Conservation (phyloP, 1,284 basidiomycete genomes). For the Cerrena zonata region DNA sequence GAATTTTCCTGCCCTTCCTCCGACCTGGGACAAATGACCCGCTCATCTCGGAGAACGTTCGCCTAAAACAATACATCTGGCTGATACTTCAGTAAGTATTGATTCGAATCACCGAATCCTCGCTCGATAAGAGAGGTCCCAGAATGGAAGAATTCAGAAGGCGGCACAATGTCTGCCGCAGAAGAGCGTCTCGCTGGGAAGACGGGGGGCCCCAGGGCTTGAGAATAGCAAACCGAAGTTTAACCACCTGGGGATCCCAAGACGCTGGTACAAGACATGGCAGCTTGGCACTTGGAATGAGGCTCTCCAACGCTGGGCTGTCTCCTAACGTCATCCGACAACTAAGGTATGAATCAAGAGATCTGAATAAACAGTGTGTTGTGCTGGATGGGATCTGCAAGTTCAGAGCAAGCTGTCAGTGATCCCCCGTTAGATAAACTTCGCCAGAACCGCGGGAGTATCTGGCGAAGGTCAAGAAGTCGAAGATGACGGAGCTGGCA, state of each 20-base stretch:
- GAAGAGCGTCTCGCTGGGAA: background rate
- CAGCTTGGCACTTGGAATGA: background rate
- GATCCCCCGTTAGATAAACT: background rate
- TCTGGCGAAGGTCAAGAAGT: background rate
- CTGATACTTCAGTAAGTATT: no score
- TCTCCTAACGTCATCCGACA: background rate
- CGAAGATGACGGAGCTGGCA: no score
- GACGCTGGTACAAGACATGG: background rate
- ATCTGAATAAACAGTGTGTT: no score
- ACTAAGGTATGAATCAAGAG: no score
- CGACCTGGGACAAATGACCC: no score
- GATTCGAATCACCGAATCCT: no score
- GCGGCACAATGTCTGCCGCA: background rate
- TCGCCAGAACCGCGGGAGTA: constrained; percentile 1
- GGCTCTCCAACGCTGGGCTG: background rate
- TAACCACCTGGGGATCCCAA: background rate
- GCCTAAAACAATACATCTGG: no score
- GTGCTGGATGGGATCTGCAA: no score
- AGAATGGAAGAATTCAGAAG: background rate
- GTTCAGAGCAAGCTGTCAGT: no score
- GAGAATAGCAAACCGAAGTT: background rate
- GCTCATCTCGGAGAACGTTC: no score
- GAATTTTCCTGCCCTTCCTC: no score
- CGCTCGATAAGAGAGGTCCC: no score
- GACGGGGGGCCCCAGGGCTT: background rate